These are phyloP conservation scores for Fusarium stilboides DNA, from an alignment of 2,329 filamentous ascomycete genomes.

Conservation along the genomic window DNA sequence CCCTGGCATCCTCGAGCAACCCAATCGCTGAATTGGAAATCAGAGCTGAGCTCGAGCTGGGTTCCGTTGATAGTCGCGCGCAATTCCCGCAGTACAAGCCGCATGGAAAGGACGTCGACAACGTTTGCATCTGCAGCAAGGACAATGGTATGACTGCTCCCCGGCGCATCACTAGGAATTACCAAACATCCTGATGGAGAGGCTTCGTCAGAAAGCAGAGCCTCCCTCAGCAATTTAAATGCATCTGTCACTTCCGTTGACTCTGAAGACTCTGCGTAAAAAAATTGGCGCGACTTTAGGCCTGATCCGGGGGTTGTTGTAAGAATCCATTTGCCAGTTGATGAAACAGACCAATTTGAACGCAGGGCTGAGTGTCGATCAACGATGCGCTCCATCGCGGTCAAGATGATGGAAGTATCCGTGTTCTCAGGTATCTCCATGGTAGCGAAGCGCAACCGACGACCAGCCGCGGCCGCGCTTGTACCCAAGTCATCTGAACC, in stretches of 20 bases:
- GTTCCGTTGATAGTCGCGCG: neutral
- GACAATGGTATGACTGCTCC: constrained; percentile 5
- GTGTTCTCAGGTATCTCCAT: constrained; percentile 9
- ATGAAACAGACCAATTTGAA: constrained; percentile 11
- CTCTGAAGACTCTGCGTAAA: constrained; percentile 6
- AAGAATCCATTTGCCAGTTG: constrained; percentile 10
- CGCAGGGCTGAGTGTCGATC: constrained; percentile 9
- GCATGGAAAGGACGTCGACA: constrained; percentile 12
- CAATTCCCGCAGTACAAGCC: constrained; percentile 12
- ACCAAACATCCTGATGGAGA: constrained; percentile 3
- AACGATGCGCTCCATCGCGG: constrained; percentile 8
- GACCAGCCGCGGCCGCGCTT: neutral
- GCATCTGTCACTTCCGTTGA: constrained; percentile 7
- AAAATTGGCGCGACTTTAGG: constrained; percentile 10
- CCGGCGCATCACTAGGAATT: constrained; percentile 11
- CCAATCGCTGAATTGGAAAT: constrained; percentile 8
- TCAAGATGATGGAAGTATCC: constrained; percentile 2
- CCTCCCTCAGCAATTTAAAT: constrained; percentile 8
- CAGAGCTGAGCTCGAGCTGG: constrained; percentile 7
- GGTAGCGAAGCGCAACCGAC: constrained; percentile 14
- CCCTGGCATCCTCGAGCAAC: constrained; percentile 3
- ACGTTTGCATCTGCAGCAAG: constrained; percentile 17
- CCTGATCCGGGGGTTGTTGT: constrained; percentile 3
- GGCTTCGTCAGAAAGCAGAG: neutral
- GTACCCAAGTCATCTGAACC: constrained; percentile 7